Percentiles rank a stretch among this genome's conserved stretches.
These are phyloP conservation scores for Boletus mariae DNA, from an alignment of 1,284 basidiomycete genomes.

Conservation along the genomic window DNA sequence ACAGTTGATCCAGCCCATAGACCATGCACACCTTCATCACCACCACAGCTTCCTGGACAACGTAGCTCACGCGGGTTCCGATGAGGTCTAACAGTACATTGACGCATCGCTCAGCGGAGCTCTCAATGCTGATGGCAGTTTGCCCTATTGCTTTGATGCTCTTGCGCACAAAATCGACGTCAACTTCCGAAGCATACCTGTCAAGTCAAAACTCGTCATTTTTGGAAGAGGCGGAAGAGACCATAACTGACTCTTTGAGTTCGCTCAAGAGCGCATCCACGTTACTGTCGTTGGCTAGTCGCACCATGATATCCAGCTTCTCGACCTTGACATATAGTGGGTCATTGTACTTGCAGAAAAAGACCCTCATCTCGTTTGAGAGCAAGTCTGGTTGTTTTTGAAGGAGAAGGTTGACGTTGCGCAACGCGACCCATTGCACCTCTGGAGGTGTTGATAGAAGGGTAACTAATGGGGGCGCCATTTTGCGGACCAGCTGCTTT, in stretches of 20 bases:
- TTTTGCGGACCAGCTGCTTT: conserved; percentile 88
- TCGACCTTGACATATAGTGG: conserved; percentile 98
- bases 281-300: conserved; percentile 87
- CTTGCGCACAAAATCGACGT: conserved; percentile 96
- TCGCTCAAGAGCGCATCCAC: conserved; percentile 94
- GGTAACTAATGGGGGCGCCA: conserved; percentile 93
- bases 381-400: conserved; percentile 90
- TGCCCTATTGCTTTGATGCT: conserved; percentile 92
- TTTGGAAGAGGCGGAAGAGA: too few species aligned
- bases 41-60: conserved; percentile 97
- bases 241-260: conserved; percentile 75
- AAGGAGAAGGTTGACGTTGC: conserved; percentile 94
- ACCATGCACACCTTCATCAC: conserved; percentile 82
- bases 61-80: conserved; percentile 90
- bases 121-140: conserved; percentile 93
- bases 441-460: conserved; percentile 75
- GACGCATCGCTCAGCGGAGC: conserved; percentile 91
- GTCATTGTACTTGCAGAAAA: conserved; percentile 99
- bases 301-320: conserved; percentile 98
- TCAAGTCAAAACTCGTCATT: too few species aligned
- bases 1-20: background rate
- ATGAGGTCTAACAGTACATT: conserved; percentile 92
- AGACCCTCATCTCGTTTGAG: conserved; percentile 95
- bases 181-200: conserved; percentile 76
- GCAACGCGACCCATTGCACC: conserved; percentile 95